Conservation (phyloP, 768 basidiomycete genomes). For the Suillus alpinus region DNA sequence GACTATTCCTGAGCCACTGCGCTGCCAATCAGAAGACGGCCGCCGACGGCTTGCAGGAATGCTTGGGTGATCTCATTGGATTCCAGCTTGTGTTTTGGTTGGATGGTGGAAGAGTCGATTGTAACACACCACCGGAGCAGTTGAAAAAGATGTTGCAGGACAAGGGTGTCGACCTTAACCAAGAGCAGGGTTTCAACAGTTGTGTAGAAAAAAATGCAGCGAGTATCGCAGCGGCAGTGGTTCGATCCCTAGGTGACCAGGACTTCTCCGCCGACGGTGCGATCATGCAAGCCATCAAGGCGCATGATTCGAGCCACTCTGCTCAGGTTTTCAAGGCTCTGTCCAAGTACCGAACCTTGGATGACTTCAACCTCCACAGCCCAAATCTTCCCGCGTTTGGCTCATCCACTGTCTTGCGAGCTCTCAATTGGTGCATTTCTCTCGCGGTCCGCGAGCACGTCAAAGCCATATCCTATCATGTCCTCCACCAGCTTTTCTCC, state of each 20-base stretch:
- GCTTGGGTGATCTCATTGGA: conserved; percentile 71
- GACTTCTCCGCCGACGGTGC: conserved; percentile 52
- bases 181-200: conserved; percentile 32
- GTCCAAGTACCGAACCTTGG: conserved; percentile 47
- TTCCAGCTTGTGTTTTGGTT: conserved; percentile 52
- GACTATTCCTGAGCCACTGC: conserved; percentile 62
- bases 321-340: conserved; percentile 48
- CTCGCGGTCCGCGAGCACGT: conserved; percentile 40
- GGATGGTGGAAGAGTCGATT: conserved; percentile 24
- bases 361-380: conserved; percentile 50
- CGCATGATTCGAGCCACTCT: conserved; percentile 32
- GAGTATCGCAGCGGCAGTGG: conserved; percentile 52
- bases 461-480: conserved; percentile 71
- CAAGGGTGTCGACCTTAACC: conserved; percentile 29
- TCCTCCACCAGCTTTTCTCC: conserved; percentile 70
- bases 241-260: conserved; percentile 67
- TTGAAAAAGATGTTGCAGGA: conserved; percentile 36
- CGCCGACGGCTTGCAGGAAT: conserved; percentile 53
- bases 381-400: conserved; percentile 66
- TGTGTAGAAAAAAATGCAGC: conserved; percentile 48
- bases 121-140: conserved; percentile 20
- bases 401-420: conserved; percentile 47
- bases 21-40: conserved; percentile 48
- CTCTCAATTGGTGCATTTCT: conserved; percentile 58
- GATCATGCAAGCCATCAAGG: conserved; percentile 46